Percentiles rank a stretch among this genome's conserved stretches.
These are phyloP conservation scores for Aspergillus ellipticus DNA, from an alignment of 495 filamentous ascomycete species.

Conservation along the genomic window DNA sequence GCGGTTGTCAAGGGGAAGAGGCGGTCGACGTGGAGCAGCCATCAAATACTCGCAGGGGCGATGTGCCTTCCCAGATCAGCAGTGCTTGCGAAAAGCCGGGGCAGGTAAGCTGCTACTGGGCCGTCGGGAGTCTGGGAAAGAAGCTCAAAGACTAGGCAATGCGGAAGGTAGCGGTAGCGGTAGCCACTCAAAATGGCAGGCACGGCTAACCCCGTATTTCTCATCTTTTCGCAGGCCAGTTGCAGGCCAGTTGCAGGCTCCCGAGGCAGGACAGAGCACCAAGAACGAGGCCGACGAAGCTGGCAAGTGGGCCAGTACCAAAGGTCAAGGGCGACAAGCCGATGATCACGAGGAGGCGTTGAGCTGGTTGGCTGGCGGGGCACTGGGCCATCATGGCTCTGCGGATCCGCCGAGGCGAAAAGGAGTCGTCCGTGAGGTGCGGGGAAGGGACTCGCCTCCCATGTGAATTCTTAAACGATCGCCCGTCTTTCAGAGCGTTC, in stretches of 20 bases:
- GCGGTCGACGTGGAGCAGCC: background rate
- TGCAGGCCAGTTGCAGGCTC: background rate
- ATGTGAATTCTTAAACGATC: no score
- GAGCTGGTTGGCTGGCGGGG: background rate
- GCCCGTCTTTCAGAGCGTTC: no score
- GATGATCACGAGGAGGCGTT: background rate
- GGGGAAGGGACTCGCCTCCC: background rate
- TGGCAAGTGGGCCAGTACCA: background rate
- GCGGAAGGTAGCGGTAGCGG: background rate
- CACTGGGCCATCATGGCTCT: no score
- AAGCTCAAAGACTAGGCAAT: no score
- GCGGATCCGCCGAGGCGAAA: background rate
- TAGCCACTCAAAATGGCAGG: background rate
- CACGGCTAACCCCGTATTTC: background rate
- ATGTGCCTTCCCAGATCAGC: background rate
- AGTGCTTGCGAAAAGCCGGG: constrained; percentile 5
- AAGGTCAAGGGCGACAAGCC: background rate
- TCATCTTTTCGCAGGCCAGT: no score
- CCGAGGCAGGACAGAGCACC: background rate
- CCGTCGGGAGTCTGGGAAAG: no score
- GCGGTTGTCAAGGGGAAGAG: background rate
- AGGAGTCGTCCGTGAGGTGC: background rate
- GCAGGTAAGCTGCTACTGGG: background rate
- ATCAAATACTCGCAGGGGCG: background rate
- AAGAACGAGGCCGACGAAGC: background rate